Evolutionary conservation across 306 rosid species (phyloP).

Genomic region (Ammopiptanthus mongolicus): DNA sequence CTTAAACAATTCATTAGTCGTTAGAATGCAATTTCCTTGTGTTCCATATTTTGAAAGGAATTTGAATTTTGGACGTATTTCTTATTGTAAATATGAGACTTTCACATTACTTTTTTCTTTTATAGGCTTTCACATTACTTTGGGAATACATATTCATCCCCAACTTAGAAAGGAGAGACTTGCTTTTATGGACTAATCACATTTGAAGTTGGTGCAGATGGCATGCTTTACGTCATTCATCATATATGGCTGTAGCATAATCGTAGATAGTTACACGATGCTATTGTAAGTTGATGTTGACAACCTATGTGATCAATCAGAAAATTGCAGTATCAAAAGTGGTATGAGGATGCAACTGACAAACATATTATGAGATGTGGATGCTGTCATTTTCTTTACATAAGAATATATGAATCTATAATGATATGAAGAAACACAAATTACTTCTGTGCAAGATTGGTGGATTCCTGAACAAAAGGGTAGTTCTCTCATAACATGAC

Average conservation of each 20-base stretch:
- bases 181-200: background rate
- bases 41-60: background rate
- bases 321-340: background rate
- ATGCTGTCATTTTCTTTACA: background rate
- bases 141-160: too few relatives aligned
- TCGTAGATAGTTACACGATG: background rate
- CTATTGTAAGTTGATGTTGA: background rate
- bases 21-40: background rate
- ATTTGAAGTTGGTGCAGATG: slow-evolving; percentile 8
- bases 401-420: background rate
- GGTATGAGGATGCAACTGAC: background rate
- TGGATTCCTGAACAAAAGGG: background rate
- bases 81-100: background rate
- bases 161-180: background rate
- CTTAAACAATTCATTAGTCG: background rate
- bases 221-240: slow-evolving; percentile 1
- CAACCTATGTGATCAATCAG: background rate
- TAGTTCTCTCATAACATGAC: background rate
- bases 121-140: too few relatives aligned
- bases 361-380: background rate
- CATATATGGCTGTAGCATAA: background rate
- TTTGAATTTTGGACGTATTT: background rate
- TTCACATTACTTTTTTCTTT: background rate
- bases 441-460: background rate
- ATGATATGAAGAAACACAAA: background rate